phyloP scores from a whole-genome alignment of 2,329 filamentous ascomycete species.

The Capronia epimyces region DNA sequence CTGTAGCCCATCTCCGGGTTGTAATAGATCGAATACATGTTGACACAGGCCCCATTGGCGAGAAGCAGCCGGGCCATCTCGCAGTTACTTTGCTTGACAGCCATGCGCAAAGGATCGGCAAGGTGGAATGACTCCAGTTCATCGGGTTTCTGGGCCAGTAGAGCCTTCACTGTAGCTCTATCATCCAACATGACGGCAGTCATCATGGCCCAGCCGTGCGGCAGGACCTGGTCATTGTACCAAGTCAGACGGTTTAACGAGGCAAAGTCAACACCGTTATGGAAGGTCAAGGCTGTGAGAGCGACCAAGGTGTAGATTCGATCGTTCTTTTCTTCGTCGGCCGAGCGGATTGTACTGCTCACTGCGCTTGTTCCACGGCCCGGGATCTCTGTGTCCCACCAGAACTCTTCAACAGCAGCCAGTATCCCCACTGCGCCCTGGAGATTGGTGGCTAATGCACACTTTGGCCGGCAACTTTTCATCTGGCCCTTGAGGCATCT shows the following conservation, averaged over 20 bases:
- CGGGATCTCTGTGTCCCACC: neutral
- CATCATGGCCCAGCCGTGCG: constrained; percentile 4
- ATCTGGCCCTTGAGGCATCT: constrained; percentile 5
- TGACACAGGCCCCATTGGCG: constrained; percentile 3
- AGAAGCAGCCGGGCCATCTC: constrained; percentile 4
- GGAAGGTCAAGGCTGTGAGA: constrained; percentile 1
- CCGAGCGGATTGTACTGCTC: neutral
- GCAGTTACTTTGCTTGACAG: neutral
- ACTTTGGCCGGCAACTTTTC: neutral
- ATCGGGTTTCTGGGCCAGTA: neutral
- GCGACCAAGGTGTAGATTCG: neutral
- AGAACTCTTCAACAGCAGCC: neutral
- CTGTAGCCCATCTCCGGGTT: neutral
- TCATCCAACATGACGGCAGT: constrained; percentile 3
- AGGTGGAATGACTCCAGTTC: neutral
- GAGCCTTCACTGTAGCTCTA: neutral
- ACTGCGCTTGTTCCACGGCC: neutral
- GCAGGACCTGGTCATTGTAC: neutral
- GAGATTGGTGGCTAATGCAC: neutral
- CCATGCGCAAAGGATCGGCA: constrained; percentile 6
- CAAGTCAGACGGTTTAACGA: neutral
- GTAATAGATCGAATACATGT: constrained; percentile 1
- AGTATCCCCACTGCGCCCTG: constrained; percentile 5
- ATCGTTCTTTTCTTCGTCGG: neutral
- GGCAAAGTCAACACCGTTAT: neutral